Evolutionary conservation across 768 basidiomycete species (phyloP).

Genomic region (Tubosaeta sp.): DNA sequence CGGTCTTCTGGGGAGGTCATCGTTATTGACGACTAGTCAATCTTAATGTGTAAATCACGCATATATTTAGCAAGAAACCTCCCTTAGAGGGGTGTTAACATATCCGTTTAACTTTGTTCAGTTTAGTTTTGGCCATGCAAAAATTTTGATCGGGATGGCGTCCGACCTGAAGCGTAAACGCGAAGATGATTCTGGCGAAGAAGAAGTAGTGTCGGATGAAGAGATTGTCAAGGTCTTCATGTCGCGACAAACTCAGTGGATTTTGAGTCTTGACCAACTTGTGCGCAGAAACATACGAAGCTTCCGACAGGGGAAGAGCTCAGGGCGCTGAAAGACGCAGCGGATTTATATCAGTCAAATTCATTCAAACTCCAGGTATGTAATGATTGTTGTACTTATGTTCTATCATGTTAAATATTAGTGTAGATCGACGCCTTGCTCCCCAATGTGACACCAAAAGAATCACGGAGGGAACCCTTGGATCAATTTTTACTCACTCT

Average conservation of each 20-base stretch:
- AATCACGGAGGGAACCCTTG: slow-evolving; percentile 50
- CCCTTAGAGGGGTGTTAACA: slow-evolving; percentile 9
- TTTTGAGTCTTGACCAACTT: slow-evolving; percentile 1
- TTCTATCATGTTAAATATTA: slow-evolving; percentile 8
- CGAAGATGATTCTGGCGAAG: slow-evolving; percentile 8
- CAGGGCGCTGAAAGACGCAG: slow-evolving; percentile 65
- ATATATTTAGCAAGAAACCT: background rate
- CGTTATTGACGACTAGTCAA: slow-evolving; percentile 37
- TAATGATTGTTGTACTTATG: background rate
- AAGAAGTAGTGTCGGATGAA: background rate
- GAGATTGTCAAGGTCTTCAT: slow-evolving; percentile 16
- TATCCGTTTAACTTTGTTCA: background rate
- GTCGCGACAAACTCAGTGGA: background rate
- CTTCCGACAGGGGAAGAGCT: slow-evolving; percentile 71
- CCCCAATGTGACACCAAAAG: slow-evolving; percentile 65
- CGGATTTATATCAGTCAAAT: slow-evolving; percentile 69
- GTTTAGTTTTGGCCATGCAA: no score
- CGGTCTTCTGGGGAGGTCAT: slow-evolving; percentile 39
- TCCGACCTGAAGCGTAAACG: slow-evolving; percentile 28
- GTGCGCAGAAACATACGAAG: slow-evolving; percentile 29
- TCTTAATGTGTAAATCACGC: background rate
- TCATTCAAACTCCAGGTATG: slow-evolving; percentile 82
- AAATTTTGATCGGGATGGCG: slow-evolving; percentile 15
- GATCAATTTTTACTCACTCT: slow-evolving; percentile 67
- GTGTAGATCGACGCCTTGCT: slow-evolving; percentile 74